These are phyloP conservation scores for Asterophora lycoperdoides DNA, from an alignment of 768 basidiomycete species.

Conservation along the genomic window DNA sequence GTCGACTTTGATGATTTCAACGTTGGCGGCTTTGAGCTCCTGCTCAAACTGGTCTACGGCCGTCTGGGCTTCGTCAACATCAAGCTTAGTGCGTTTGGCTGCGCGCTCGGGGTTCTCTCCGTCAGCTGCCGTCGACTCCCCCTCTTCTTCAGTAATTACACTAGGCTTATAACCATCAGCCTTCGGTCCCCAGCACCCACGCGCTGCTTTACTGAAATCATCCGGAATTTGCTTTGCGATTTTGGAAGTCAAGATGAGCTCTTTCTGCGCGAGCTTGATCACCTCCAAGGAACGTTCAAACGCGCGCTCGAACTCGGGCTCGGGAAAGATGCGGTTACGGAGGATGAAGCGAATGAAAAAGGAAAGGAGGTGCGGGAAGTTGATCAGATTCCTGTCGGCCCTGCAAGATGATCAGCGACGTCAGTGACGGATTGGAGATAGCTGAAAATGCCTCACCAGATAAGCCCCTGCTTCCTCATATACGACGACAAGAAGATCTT, in stretches of 20 bases:
- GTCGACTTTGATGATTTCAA: slow-evolving; percentile 20
- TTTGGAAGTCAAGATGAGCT: slow-evolving; percentile 46
- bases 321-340: slow-evolving; percentile 50
- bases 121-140: not conserved
- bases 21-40: slow-evolving; percentile 32
- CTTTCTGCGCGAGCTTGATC: slow-evolving; percentile 37
- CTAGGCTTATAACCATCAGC: slow-evolving; percentile 35
- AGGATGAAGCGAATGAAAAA: slow-evolving; percentile 65
- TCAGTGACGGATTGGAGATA: too few species aligned
- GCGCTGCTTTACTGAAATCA: slow-evolving; percentile 45
- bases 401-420: too few species aligned
- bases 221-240: slow-evolving; percentile 47
- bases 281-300: slow-evolving; percentile 44
- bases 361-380: slow-evolving; percentile 48
- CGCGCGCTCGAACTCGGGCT: slow-evolving; percentile 39
- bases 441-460: slow-evolving; percentile 45
- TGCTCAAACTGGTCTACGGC: slow-evolving; percentile 33
- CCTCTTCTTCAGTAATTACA: slow-evolving; percentile 9
- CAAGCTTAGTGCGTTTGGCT: slow-evolving; percentile 15
- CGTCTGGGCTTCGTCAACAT: slow-evolving; percentile 1
- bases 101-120: slow-evolving; percentile 5
- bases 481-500: slow-evolving; percentile 69
- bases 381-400: slow-evolving; percentile 44
- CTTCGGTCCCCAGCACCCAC: slow-evolving; percentile 45
- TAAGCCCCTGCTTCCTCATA: slow-evolving; percentile 62